Evolutionary conservation across 805 yeast species (phyloP).

Genomic region (Diddensiella santjacobensis): DNA sequence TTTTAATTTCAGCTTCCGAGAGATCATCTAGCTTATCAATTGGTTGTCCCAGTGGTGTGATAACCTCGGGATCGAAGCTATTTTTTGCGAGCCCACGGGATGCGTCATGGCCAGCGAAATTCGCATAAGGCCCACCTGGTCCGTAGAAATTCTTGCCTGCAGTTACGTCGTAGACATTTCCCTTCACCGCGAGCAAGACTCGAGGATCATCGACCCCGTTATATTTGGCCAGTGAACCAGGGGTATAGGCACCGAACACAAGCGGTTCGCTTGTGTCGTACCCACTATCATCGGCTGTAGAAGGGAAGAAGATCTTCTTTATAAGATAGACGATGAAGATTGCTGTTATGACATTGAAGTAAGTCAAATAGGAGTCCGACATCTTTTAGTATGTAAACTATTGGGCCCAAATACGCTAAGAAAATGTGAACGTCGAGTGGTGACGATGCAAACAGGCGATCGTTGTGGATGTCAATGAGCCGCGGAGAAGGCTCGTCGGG

Average conservation of each 20-base stretch:
- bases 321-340: slow-evolving; percentile 14
- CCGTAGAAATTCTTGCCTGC: slow-evolving; percentile 84
- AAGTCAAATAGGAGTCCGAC: not conserved
- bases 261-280: slow-evolving; percentile 26
- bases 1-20: slow-evolving; percentile 52
- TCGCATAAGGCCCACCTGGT: slow-evolving; percentile 91
- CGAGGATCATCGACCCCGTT: slow-evolving; percentile 78
- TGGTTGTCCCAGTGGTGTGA: slow-evolving; percentile 70
- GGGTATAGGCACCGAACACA: slow-evolving; percentile 55
- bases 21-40: slow-evolving; percentile 69
- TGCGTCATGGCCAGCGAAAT: slow-evolving; percentile 95
- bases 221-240: slow-evolving; percentile 63
- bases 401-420: no score
- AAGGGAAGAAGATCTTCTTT: slow-evolving; percentile 24
- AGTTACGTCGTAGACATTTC: slow-evolving; percentile 80
- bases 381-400: no score
- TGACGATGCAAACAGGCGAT: no score
- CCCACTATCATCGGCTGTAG: not conserved
- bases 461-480: no score
- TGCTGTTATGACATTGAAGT: not conserved
- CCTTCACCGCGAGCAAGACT: slow-evolving; percentile 82
- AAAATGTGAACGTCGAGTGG: no score
- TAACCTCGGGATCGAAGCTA: slow-evolving; percentile 67
- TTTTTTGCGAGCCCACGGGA: slow-evolving; percentile 86
- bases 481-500: no score